Evolutionary conservation across 2,329 filamentous ascomycete genomes (phyloP), one percentile per base, ranked within the genome.

Genomic region (Aspergillus sp.): DNA sequence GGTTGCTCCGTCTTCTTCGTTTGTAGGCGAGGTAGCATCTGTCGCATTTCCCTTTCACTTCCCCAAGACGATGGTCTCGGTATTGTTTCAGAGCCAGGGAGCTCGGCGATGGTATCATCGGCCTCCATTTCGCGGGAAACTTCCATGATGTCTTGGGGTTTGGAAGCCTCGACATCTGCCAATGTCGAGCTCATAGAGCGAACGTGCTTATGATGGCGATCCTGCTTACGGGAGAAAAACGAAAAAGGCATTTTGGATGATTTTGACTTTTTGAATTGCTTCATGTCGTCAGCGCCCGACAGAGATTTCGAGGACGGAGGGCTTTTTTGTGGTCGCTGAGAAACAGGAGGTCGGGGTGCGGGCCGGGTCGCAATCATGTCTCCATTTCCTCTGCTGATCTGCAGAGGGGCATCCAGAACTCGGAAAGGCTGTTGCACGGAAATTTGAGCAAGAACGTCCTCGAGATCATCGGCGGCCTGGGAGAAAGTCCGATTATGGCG

Each of bases 391-490:
- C 63, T 56, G 45, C 62, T 64, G 34, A 64, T 61, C 35, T 66
- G 63, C 28, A 65, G 44, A 27, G 62, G 61, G 9, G 49, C 45
- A 10, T 59, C 54, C 9, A 60, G 44, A n/a, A 59, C 37, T 4
- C 54, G 42, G 8, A 51, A 33, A 11, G 52, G 49, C 10, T 41
- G 42, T 6, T 48, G 46, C 8, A 19, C 19, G 19, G 19, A 19
- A 4, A 19, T 19, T 19, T 19, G 19, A 19, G 19, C 19, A 19
- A 57, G 43, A 3, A 50, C 39, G 32, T 50, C 40, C 29, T 50
- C 49, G 39, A 70, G 50, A 7, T 69, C 66, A 27, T 61, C 50
- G n/a, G 65, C 57, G 1, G 65, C 67, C 47, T 65, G 53, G 6
- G 59, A 59, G 7, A 66, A 42, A 1, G 60, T 58, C 4, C 46